Conservation (phyloP, 2,329 filamentous ascomycete species). For the Akanthomyces lecanii region DNA sequence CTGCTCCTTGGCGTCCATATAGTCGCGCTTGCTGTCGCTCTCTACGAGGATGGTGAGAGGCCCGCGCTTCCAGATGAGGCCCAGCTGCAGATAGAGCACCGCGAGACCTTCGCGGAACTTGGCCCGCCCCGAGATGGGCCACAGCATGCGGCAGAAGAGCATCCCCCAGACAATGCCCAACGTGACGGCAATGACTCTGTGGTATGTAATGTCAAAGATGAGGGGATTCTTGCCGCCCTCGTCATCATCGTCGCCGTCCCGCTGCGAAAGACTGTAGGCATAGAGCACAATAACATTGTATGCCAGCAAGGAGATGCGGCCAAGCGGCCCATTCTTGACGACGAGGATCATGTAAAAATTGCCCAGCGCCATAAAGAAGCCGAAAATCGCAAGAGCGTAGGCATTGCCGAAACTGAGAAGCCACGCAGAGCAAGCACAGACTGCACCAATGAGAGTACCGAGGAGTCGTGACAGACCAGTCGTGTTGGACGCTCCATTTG, state of each 20-base stretch:
- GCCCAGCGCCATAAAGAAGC: slow-evolving; percentile 73
- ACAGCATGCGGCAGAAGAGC: slow-evolving; percentile 81
- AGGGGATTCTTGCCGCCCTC: slow-evolving; percentile 80
- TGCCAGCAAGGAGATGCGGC: slow-evolving; percentile 87
- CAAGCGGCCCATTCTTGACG: slow-evolving; percentile 79
- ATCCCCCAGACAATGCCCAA: slow-evolving; percentile 89
- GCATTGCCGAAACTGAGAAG: slow-evolving; percentile 69
- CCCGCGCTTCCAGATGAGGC: slow-evolving; percentile 92
- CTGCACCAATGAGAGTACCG: slow-evolving; percentile 78
- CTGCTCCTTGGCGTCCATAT: slow-evolving; percentile 86
- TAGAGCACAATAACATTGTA: slow-evolving; percentile 96
- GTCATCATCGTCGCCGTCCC: slow-evolving; percentile 76
- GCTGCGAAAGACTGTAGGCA: slow-evolving; percentile 81
- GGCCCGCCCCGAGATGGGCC: slow-evolving; percentile 84
- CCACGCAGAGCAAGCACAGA: slow-evolving; percentile 75
- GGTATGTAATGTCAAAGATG: slow-evolving; percentile 82
- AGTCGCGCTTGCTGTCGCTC: slow-evolving; percentile 56
- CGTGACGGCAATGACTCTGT: slow-evolving; percentile 82
- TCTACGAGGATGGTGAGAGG: slow-evolving; percentile 71
- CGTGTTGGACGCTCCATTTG: slow-evolving; percentile 91
- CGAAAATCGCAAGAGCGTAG: slow-evolving; percentile 70
- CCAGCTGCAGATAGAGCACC: slow-evolving; percentile 90
- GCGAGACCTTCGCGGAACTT: slow-evolving; percentile 88
- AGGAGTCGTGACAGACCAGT: slow-evolving; percentile 82
- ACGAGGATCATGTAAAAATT: slow-evolving; percentile 90